Evolutionary conservation across 140 eudicot genomes (phyloP).

Genomic region (Cichorium intybus): DNA sequence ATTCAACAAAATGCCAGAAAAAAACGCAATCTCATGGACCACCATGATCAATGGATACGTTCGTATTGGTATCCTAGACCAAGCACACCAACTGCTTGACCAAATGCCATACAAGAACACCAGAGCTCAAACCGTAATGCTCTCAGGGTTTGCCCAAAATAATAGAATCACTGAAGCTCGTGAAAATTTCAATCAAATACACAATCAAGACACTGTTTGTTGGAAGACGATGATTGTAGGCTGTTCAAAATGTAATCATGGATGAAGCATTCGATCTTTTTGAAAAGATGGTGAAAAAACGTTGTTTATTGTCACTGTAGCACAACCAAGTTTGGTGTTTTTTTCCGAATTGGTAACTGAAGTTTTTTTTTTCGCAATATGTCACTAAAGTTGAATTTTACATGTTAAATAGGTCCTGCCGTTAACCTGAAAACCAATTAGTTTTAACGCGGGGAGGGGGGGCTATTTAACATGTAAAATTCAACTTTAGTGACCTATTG

Average conservation of each 20-base stretch:
- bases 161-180: conserved; percentile 38
- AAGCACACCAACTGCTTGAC: conserved; percentile 38
- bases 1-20: conserved; percentile 42
- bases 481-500: too few relatives aligned
- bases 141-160: conserved; percentile 43
- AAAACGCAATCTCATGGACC: conserved; percentile 52
- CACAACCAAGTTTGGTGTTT: too few relatives aligned
- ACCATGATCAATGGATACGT: conserved; percentile 54
- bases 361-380: too few relatives aligned
- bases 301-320: conserved; percentile 52
- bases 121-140: conserved; percentile 62
- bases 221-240: conserved; percentile 68
- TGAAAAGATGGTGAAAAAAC: conserved; percentile 35
- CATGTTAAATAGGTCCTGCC: too few relatives aligned
- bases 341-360: too few relatives aligned
- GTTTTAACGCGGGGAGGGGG: too few relatives aligned
- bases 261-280: conserved; percentile 45
- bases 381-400: too few relatives aligned
- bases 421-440: too few relatives aligned
- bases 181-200: conserved; percentile 34
- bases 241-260: conserved; percentile 47
- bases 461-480: too few relatives aligned
- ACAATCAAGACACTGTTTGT: conserved; percentile 45
- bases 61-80: conserved; percentile 46
- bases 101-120: conserved; percentile 49